Percentiles rank a stretch among this genome's conserved stretches.
These are phyloP conservation scores for Raphanus hybrid DNA, from an alignment of 441 rosid species.

Conservation along the genomic window DNA sequence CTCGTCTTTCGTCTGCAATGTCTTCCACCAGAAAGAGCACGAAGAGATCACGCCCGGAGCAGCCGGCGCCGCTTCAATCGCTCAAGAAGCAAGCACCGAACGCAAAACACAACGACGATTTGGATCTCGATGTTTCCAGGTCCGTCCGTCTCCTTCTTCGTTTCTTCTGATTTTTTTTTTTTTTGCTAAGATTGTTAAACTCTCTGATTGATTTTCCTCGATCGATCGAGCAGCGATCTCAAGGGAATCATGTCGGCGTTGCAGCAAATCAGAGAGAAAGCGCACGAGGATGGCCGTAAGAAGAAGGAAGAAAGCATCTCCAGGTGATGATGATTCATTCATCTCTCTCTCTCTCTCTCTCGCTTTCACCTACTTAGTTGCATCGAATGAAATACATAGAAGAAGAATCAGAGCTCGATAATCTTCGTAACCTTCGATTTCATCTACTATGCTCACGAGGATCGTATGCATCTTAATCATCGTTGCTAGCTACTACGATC, in stretches of 20 bases:
- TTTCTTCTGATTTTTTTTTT: slow-evolving; percentile 3
- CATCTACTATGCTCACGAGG: background rate
- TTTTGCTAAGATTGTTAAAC: background rate
- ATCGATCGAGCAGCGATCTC: slow-evolving; percentile 62
- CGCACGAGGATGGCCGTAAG: slow-evolving; percentile 78
- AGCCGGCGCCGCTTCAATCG: slow-evolving; percentile 17
- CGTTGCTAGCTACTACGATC: background rate
- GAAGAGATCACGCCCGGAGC: slow-evolving; percentile 60
- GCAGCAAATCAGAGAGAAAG: slow-evolving; percentile 75
- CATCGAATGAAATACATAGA: background rate
- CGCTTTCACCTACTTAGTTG: background rate
- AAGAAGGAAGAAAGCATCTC: slow-evolving; percentile 89
- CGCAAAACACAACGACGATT: slow-evolving; percentile 50
- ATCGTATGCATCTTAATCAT: background rate
- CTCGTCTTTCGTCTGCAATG: slow-evolving; percentile 45
- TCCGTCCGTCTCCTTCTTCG: slow-evolving; percentile 40
- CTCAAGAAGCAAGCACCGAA: slow-evolving; percentile 54
- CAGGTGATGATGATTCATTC: slow-evolving; percentile 47
- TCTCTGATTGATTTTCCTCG: background rate
- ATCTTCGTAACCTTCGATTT: slow-evolving; percentile 4
- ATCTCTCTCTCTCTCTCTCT: background rate
- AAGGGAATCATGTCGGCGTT: slow-evolving; percentile 85
- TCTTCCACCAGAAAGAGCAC: slow-evolving; percentile 52
- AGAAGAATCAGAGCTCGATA: slow-evolving; percentile 14
- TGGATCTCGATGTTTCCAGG: slow-evolving; percentile 79